Percentiles rank a stretch among this genome's conserved stretches.
Evolutionary conservation across 345 rosid species (phyloP).

Genomic region (Aquilaria yunnanensis): DNA sequence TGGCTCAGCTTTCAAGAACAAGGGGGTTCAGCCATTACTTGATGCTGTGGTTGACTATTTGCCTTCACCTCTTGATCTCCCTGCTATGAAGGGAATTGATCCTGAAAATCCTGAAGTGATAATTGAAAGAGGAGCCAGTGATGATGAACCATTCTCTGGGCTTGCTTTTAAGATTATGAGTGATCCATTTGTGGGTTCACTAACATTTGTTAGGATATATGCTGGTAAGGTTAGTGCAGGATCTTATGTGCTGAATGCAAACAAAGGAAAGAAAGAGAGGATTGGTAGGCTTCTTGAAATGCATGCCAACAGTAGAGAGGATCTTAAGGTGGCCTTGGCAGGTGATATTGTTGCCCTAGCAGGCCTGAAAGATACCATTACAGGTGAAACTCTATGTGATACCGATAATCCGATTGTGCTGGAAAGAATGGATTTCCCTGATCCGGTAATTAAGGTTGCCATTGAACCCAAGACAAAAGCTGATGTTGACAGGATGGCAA

Average conservation of each 20-base stretch:
- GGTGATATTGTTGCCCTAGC: conserved; percentile 95
- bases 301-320: conserved; percentile 99
- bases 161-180: conserved; percentile 98
- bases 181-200: conserved; percentile 92
- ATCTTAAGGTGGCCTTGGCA: conserved; percentile 73
- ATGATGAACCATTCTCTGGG: conserved; percentile 83
- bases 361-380: conserved; percentile 83
- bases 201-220: conserved; percentile 88
- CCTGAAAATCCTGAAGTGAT: conserved; percentile 76
- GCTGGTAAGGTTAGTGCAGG: conserved; percentile 84
- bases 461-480: conserved; percentile 99
- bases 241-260: conserved; percentile 82
- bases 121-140: conserved; percentile 54
- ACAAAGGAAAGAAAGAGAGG: conserved; percentile 97
- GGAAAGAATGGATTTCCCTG: conserved; percentile 97
- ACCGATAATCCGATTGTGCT: conserved; percentile 73
- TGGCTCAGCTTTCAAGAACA: conserved; percentile 93
- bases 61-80: conserved; percentile 87
- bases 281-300: conserved; percentile 94
- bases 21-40: conserved; percentile 93
- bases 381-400: conserved; percentile 85
- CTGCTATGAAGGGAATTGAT: conserved; percentile 85
- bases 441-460: conserved; percentile 96
- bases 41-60: conserved; percentile 91
- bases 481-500: conserved; percentile 85